Percentiles rank a stretch among this genome's conserved stretches.
Evolutionary conservation across 2,329 filamentous ascomycete genomes (phyloP).

Genomic region (Shiraia sp.): DNA sequence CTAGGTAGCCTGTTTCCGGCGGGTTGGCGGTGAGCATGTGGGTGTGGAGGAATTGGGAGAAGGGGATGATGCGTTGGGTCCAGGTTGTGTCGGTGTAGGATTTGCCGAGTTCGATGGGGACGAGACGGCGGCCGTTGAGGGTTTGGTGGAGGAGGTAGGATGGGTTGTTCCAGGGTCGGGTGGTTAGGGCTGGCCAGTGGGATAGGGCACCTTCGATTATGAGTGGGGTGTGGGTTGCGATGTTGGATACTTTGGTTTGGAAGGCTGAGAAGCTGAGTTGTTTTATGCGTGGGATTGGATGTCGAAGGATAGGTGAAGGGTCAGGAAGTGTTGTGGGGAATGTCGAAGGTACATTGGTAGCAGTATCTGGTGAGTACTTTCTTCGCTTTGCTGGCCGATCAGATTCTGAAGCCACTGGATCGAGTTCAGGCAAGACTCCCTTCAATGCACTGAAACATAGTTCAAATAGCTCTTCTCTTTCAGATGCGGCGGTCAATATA

Average conservation of each 20-base stretch:
- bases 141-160: constrained; percentile 75
- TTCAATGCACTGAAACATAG: constrained; percentile 58
- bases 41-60: constrained; percentile 68
- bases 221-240: constrained; percentile 55
- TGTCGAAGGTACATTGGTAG: constrained; percentile 4
- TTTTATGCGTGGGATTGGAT: constrained; percentile 24
- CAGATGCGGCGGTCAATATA: constrained; percentile 64
- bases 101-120: constrained; percentile 83
- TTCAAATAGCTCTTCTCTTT: constrained; percentile 41
- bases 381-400: constrained; percentile 21
- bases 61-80: constrained; percentile 79
- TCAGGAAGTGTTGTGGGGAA: constrained; percentile 22
- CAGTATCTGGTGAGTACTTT: constrained; percentile 11
- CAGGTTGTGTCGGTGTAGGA: constrained; percentile 87
- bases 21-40: constrained; percentile 55
- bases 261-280: constrained; percentile 30
- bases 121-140: constrained; percentile 74
- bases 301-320: constrained; percentile 11
- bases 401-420: not conserved
- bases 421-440: constrained; percentile 3
- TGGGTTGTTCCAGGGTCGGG: constrained; percentile 71
- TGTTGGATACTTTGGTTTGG: constrained; percentile 28
- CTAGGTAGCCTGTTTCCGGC: constrained; percentile 73
- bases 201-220: constrained; percentile 69
- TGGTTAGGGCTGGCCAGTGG: constrained; percentile 77